Percentiles rank a stretch among this genome's conserved stretches.
Evolutionary conservation across 768 basidiomycete species (phyloP).

Genomic region (Trametes villosa): DNA sequence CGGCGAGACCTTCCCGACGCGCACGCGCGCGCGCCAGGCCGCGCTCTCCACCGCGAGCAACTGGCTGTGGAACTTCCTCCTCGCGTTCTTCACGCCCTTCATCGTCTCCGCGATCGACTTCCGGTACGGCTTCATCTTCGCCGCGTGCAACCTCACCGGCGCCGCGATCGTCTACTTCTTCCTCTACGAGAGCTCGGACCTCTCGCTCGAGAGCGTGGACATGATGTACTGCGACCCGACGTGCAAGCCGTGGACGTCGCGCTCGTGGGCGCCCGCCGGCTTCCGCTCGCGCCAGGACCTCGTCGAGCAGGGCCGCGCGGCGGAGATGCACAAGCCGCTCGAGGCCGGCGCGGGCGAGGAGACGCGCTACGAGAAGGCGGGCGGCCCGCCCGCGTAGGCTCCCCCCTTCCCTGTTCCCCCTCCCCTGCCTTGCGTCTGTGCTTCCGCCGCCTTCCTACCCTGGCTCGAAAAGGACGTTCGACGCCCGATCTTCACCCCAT

Average conservation of each 20-base stretch:
- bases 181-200: slow-evolving; percentile 73
- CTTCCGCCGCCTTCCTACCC: too few species aligned
- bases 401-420: too few species aligned
- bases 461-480: too few species aligned
- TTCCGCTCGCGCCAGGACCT: slow-evolving; percentile 52
- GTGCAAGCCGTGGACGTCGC: slow-evolving; percentile 70
- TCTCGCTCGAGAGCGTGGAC: slow-evolving; percentile 70
- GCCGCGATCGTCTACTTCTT: slow-evolving; percentile 69
- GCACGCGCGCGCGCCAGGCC: slow-evolving; percentile 73
- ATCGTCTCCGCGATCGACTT: slow-evolving; percentile 60
- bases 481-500: too few species aligned
- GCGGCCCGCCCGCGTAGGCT: background rate
- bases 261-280: slow-evolving; percentile 62
- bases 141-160: slow-evolving; percentile 63
- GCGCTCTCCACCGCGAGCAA: slow-evolving; percentile 67
- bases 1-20: slow-evolving; percentile 76
- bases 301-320: slow-evolving; percentile 46
- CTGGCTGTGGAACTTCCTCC: slow-evolving; percentile 72
- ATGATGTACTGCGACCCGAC: slow-evolving; percentile 66
- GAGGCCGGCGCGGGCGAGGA: slow-evolving; percentile 31
- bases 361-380: slow-evolving; percentile 32
- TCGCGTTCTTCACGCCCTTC: slow-evolving; percentile 82
- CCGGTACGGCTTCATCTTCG: slow-evolving; percentile 74
- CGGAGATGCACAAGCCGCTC: slow-evolving; percentile 42
- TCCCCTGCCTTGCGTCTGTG: too few species aligned